Base-by-base conservation (phyloP, 768 basidiomycete genomes). In the Pisolithus sp. region DNA sequence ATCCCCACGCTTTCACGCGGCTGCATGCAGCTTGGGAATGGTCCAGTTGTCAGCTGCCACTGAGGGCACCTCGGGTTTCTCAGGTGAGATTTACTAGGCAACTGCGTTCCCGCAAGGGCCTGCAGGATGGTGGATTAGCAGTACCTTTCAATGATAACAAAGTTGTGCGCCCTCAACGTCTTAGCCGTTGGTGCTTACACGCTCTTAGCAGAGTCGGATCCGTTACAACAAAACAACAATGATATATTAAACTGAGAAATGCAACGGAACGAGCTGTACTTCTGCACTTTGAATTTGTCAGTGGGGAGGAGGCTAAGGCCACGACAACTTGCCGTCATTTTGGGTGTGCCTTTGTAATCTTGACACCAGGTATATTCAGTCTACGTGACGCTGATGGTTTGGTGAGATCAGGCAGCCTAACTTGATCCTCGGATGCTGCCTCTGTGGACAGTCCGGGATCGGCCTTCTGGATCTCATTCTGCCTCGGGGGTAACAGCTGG, bases 341-440 rank as follows among this genome's bases (percentile, higher is more conserved):
- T 55, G n/a, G 6, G 50, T 49, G 15, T 52, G 48, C 57, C 39
- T 63, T 67, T 50, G 63, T 42, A 48, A 67, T 69, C 65, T 63
- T 67, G 15, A 67, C 66, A 37, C 66, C 67, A 37, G 67, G 66
- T 59, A 67, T 59, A 55, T 55, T 57, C 53, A 60, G 65, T 49
- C 59, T 65, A 53, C 45, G 54, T n/a, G 56, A 56, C 23, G 52
- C 37, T 21, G 48, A 50, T 12, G 48, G 44, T 54, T 49, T 55
- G 42, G 31, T 31, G 48, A 41, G 36, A 20, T 65, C 59, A 53
- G 60, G 54, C 37, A 55, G 28, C 28, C 57, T 56, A 36, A 49
- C 38, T 46, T 58, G 55, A 18, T 23, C 20, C 26, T 24, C 46
- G 38, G 48, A 43, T 20, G 55, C 31, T 15, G 30, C 26, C 39